Evolutionary conservation across 1,284 basidiomycete species (phyloP).

Genomic region (Cryptococcus sp.): DNA sequence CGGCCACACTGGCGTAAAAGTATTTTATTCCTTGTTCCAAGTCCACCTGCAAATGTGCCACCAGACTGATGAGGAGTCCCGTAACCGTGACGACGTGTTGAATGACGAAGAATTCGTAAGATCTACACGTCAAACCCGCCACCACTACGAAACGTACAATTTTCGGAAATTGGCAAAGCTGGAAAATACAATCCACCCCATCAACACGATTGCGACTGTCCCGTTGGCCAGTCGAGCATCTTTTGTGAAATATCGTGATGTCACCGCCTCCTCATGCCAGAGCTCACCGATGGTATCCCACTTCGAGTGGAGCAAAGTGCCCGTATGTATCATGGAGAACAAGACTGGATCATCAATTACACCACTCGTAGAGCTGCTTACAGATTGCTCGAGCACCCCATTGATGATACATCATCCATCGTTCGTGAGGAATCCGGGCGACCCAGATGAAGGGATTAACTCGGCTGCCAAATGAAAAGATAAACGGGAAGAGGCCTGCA

Average conservation of each 20-base stretch:
- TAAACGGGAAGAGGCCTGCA: constrained; percentile 2
- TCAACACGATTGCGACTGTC: constrained; percentile 1
- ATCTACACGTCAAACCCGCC: background rate
- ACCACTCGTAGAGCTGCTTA: background rate
- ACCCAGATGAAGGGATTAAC: constrained; percentile 6
- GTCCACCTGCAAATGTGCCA: constrained; percentile 4
- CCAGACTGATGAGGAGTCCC: constrained; percentile 1
- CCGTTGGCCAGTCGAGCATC: constrained; percentile 3
- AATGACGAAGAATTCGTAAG: constrained; percentile 7
- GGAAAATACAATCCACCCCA: constrained; percentile 7
- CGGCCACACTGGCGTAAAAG: constrained; percentile 2
- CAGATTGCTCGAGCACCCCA: constrained; percentile 4
- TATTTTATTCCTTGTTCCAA: constrained; percentile 1
- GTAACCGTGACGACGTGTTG: constrained; percentile 4
- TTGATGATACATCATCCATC: constrained; percentile 8
- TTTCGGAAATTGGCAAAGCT: constrained; percentile 6
- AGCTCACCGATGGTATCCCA: background rate
- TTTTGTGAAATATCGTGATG: background rate
- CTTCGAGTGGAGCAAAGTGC: background rate
- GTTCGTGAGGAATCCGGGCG: background rate
- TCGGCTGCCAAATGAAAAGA: constrained; percentile 3
- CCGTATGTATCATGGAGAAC: constrained; percentile 4
- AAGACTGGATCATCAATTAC: background rate
- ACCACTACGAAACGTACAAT: background rate
- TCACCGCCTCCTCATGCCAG: background rate